Percentiles rank a stretch among this genome's conserved stretches.
Evolutionary conservation across 108 stramenopile species (phyloP).

Genomic region (Fistulifera solaris): DNA sequence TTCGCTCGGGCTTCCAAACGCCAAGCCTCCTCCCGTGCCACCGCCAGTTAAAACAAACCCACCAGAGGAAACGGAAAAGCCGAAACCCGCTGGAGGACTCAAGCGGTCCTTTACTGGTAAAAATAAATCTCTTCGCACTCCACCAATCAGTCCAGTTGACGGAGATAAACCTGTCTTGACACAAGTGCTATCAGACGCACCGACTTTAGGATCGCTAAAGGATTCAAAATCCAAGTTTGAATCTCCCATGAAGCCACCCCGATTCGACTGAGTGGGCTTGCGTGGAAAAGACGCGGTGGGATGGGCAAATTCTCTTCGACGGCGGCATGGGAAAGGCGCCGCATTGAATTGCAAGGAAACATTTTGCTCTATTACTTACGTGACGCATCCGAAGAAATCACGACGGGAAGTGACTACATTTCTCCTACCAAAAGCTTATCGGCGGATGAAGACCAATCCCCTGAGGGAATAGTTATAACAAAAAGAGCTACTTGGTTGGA

Average conservation of each 20-base stretch:
- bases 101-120: too few relatives aligned
- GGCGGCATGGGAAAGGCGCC: slow-evolving; percentile 61
- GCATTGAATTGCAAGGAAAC: slow-evolving; percentile 38
- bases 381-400: neutral
- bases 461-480: slow-evolving; percentile 8
- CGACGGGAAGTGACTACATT: neutral
- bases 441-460: slow-evolving; percentile 2
- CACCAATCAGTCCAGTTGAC: neutral
- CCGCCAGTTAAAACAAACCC: too few relatives aligned
- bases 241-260: too few relatives aligned
- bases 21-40: too few relatives aligned
- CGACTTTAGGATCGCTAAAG: too few relatives aligned
- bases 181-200: too few relatives aligned
- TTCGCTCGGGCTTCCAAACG: too few relatives aligned
- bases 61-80: too few relatives aligned
- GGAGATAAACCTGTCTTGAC: neutral
- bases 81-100: too few relatives aligned
- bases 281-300: slow-evolving; percentile 73
- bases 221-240: too few relatives aligned
- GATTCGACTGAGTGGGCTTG: slow-evolving; percentile 35
- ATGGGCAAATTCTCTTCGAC: slow-evolving; percentile 54
- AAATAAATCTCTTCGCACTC: neutral
- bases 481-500: slow-evolving; percentile 15
- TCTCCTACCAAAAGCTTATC: neutral
- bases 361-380: slow-evolving; percentile 37